Evolutionary conservation across 345 rosid species (phyloP), one percentile per base, ranked within the genome.

Genomic region (Excoecaria cochinchinensis): DNA sequence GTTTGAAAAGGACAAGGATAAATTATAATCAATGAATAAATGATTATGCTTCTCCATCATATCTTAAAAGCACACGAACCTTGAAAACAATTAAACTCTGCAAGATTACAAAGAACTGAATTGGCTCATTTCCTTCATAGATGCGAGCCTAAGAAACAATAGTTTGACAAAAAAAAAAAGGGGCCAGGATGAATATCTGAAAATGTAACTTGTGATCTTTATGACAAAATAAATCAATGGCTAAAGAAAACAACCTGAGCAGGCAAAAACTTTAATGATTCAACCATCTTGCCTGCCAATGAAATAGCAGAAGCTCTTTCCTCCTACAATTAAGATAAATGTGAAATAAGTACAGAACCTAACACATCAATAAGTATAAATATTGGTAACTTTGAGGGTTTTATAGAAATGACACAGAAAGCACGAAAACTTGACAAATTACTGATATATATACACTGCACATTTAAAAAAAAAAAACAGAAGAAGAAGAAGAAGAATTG

Each of bases 61-160:
- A 14, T 38, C 22, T 53, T 25, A n/a, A 62, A 77, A 71, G 68
- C 59, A 24, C 31, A 72, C 93, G 61, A 79, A 96, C 99, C 98
- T 96, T 92, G 76, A 93, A 88, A 57, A 90, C 85, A 70, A 96
- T 87, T 73, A 90, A 90, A 87, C 94, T 90, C 85, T 96, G 99
- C 77, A 96, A 86, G 82, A 96, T 92, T 47, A 89, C 80, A 75
- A 88, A 90, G 90, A 96, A 92, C 77, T 90, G 99, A 81, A 92
- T 69, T 4, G 99, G 92, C 83, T 96, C 99, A 60, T 85, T 85
- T 83, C 97, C 98, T 89, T 96, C 99, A 79, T 86, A 87, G 80
- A 92, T 77, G 76, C 94, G 90, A 73, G 93, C 95, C 99, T 96
- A 81, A 52, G 53, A 77, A 85, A 74, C 58, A 79, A 36, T 21